Percentiles rank a stretch among this genome's conserved stretches.
Conservation (phyloP, 768 basidiomycete genomes). For the Dacryopinax primogenitus region DNA sequence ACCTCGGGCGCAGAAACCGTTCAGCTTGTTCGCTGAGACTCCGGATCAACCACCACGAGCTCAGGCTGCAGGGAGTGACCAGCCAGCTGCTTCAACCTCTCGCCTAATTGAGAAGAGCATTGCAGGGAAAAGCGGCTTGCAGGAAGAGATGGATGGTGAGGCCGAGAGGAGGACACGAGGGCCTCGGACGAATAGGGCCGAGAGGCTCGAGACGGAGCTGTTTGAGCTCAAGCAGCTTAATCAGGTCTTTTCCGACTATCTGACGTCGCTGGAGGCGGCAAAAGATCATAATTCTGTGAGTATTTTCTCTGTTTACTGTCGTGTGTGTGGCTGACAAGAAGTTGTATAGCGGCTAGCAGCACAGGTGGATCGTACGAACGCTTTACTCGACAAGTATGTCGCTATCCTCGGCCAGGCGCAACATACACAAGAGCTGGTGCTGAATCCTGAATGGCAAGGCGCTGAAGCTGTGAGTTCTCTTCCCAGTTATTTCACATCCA, state of each 20-base stretch:
- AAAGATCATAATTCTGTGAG: conserved; percentile 14
- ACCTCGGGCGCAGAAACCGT: not conserved
- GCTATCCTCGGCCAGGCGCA: conserved; percentile 17
- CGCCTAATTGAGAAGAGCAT: not conserved
- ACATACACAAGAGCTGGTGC: conserved; percentile 15
- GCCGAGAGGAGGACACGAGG: not conserved
- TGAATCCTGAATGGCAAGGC: conserved; percentile 18
- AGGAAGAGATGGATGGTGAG: conserved; percentile 6
- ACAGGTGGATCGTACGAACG: conserved; percentile 17
- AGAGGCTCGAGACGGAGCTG: conserved; percentile 13
- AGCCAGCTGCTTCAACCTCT: not conserved
- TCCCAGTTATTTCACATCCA: not conserved
- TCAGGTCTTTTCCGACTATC: conserved; percentile 14
- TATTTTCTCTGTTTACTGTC: not conserved
- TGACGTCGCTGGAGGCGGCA: conserved; percentile 12
- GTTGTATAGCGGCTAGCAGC: conserved; percentile 12
- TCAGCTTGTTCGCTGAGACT: not conserved
- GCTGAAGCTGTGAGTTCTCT: conserved; percentile 15
- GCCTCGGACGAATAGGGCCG: conserved; percentile 8
- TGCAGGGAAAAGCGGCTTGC: not conserved
- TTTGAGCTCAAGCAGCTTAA: conserved; percentile 16
- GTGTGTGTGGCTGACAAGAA: not conserved
- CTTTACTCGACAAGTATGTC: conserved; percentile 16
- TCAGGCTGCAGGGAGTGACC: not conserved
- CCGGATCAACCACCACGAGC: not conserved